Evolutionary conservation across 176 grass and related monocot species (phyloP), one percentile per base, ranked within the genome.

Genomic region (Oryza coarctata): DNA sequence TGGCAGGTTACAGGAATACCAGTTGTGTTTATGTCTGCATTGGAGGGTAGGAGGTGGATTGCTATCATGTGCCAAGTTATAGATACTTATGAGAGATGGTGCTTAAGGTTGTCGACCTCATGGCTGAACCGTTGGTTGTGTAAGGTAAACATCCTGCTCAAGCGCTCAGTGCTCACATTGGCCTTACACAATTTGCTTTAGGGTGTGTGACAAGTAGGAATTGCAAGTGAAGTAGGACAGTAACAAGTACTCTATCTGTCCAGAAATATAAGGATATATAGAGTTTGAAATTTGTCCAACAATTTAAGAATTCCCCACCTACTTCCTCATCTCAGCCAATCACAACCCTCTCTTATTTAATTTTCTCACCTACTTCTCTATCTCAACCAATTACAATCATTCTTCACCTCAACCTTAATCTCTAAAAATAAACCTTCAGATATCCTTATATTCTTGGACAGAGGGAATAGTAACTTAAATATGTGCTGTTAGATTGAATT

Each of bases 11-110:
- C 90, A 33, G 92, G 92, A 34, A 98, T 98, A 88, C 95, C 92
- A 2, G 95, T 95, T 84, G 88, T 98, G 27, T 98, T 98, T 82
- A 81, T 95, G 90, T 98, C 95, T n/a, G 95, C 95, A 36, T 35
- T 98, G 70, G 95, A 98, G 79, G 92, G 95, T 58, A 91, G 65
- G 76, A 90, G 93, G 13, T 75, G 93, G 38, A 13, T 91, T 36
- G 74, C 90, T 83, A 90, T 98, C 64, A 95, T 98, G 96, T 87
- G 1, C 45, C 84, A 95, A 82, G 90, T 98, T 86, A 71, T 95
- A 74, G 93, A 98, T 74, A 89, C 86, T 33, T 98, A 93, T 64
- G 79, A 88, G 82, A 95, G 91, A 64, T 98, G 96, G 96, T 93
- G 96, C 79, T 87, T 93, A 74, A 93, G 95, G 81, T 87, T 98